Conservation (phyloP, 2,329 filamentous ascomycete species). For the Fusarium siculi region DNA sequence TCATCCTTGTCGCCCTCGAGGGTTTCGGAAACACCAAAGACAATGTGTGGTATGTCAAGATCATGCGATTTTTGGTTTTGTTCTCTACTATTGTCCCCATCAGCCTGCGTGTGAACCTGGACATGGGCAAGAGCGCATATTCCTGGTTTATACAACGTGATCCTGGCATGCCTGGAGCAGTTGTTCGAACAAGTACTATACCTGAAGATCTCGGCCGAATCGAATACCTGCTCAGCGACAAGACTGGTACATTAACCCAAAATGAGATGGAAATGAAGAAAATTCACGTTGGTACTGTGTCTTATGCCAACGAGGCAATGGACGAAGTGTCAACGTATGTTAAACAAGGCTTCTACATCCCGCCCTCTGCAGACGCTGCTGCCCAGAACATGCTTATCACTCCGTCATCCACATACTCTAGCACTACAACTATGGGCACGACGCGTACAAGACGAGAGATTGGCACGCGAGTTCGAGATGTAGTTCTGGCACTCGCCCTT, state of each 20-base stretch:
- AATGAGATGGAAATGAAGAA: conserved; percentile 99
- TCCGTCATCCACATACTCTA: conserved; percentile 76
- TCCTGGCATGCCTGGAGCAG: conserved; percentile 86
- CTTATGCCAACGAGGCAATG: conserved; percentile 98
- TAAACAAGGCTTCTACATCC: conserved; percentile 79
- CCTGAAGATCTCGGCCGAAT: conserved; percentile 96
- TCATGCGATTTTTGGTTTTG: conserved; percentile 96
- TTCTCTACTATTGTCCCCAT: conserved; percentile 99
- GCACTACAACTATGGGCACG: conserved; percentile 68
- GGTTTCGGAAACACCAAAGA: conserved; percentile 76
- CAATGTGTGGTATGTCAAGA: conserved; percentile 90
- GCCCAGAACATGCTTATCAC: conserved; percentile 71
- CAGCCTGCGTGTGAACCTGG: conserved; percentile 93
- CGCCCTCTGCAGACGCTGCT: conserved; percentile 56
- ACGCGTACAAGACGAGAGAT: conserved; percentile 94
- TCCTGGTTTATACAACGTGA: conserved; percentile 96
- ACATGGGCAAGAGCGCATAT: conserved; percentile 97
- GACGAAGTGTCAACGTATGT: conserved; percentile 92
- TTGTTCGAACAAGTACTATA: conserved; percentile 96
- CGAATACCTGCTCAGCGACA: conserved; percentile 95
- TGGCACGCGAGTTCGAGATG: conserved; percentile 89
- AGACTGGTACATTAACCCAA: conserved; percentile 97
- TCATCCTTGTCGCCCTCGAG: conserved; percentile 88
- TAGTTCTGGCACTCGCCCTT: conserved; percentile 89
- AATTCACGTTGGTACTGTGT: conserved; percentile 97